Conservation (phyloP, 2,329 filamentous ascomycete species). For the Elsinoe perseae region DNA sequence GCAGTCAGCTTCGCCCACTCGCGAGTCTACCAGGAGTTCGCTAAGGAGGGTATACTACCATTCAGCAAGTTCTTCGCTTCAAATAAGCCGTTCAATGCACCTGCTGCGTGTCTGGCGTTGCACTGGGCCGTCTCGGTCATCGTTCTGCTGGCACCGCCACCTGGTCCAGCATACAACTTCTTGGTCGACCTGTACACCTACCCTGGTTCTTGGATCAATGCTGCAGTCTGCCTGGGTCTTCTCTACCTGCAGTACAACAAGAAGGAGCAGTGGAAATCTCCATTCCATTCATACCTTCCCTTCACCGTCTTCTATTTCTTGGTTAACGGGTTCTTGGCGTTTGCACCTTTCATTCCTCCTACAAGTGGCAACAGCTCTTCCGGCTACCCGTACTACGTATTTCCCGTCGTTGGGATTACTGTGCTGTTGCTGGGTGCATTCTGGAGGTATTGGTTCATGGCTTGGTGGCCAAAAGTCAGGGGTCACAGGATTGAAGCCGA, state of each 20-base stretch:
- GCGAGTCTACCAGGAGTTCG: constrained; percentile 57
- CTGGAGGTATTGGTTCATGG: constrained; percentile 15
- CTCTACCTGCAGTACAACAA: constrained; percentile 11
- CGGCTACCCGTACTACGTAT: constrained; percentile 12
- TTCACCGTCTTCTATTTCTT: constrained; percentile 47
- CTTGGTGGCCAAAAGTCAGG: constrained; percentile 5
- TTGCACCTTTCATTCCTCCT: constrained; percentile 47
- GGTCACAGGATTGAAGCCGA: constrained; percentile 14
- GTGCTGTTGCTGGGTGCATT: not conserved
- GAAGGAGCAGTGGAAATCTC: constrained; percentile 38
- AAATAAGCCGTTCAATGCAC: constrained; percentile 57
- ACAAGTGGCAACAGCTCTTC: constrained; percentile 26
- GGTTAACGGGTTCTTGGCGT: constrained; percentile 45
- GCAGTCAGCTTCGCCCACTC: constrained; percentile 62
- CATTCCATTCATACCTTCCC: constrained; percentile 43
- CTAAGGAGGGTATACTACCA: constrained; percentile 58
- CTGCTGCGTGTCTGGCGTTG: constrained; percentile 50
- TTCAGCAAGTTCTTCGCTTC: constrained; percentile 56
- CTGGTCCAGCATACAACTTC: constrained; percentile 60
- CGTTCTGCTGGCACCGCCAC: constrained; percentile 59
- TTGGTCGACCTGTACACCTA: constrained; percentile 37
- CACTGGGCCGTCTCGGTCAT: constrained; percentile 58
- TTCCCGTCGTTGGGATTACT: not conserved
- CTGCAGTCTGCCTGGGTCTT: not conserved
- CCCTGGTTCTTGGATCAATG: constrained; percentile 9